Base-by-base conservation (phyloP, 192 early-diverging fungal species). In the Phycomyces nitens region DNA sequence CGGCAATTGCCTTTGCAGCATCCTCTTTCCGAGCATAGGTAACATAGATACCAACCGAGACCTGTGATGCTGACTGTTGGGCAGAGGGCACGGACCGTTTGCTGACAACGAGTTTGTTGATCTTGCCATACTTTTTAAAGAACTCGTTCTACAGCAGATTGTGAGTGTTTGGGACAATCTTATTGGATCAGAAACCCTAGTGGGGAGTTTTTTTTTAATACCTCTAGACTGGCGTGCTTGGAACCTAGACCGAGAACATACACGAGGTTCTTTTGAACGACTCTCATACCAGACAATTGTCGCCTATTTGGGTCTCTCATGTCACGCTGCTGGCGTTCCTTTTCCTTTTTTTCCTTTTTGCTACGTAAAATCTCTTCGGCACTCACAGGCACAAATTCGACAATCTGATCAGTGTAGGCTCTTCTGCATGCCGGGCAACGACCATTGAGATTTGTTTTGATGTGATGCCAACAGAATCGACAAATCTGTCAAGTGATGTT, bases 101-200 rank as follows among this genome's bases (percentile, higher is more conserved):
- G 67, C 95, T 97, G 57, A 99, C 84, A 12, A 96, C 91, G n/a
- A 98, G 86, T 68, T 94, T 90, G 58, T 84, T 82, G 60, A 99
- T 95, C 68, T 94, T 96, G 54, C 97, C 97, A 77, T 92, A 99
- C 77, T 98, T 95, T 15, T 96, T 96, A 86, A 99, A 98, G 71
- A 95, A 96, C 26, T 98, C 94, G 54, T 88, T 82, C 62, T 60
- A 71, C 6, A 53, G n/a, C 0, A 22, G 40, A 51, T 14, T 34
- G 27, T 21, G 23, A 58, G 53, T 16, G n/a, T n/a, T n/a, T n/a
- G n/a, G n/a, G n/a, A n/a, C n/a, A n/a, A n/a, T n/a, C n/a, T n/a
- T n/a, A n/a, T n/a, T n/a, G n/a, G n/a, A n/a, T n/a, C n/a, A n/a
- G n/a, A n/a, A n/a, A n/a, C n/a, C n/a, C n/a, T n/a, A n/a, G n/a